Conservation (phyloP, 345 rosid species). For the Gossypium bickii region DNA sequence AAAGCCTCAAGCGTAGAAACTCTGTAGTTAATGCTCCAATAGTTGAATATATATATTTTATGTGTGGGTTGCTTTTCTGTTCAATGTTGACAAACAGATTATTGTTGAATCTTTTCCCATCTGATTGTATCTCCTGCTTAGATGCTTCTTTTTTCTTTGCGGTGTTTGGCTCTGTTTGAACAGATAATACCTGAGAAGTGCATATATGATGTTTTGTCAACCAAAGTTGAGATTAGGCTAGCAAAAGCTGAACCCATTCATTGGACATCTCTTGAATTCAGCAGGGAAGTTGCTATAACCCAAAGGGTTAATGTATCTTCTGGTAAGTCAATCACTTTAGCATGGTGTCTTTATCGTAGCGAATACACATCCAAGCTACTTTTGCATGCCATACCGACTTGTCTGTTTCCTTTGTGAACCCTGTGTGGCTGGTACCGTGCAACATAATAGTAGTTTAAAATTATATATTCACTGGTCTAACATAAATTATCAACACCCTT, state of each 20-base stretch:
- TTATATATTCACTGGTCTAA: background rate
- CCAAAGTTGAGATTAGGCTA: slow-evolving; percentile 82
- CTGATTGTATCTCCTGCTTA: background rate
- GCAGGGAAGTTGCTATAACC: slow-evolving; percentile 36
- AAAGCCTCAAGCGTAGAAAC: background rate
- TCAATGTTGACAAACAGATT: background rate
- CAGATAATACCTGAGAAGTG: slow-evolving; percentile 80
- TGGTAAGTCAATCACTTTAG: slow-evolving; percentile 28
- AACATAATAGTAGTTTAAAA: background rate
- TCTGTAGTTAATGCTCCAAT: background rate
- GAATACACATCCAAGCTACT: background rate
- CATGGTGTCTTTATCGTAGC: background rate
- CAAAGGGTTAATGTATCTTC: slow-evolving; percentile 36
- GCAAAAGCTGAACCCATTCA: slow-evolving; percentile 68
- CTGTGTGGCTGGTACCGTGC: background rate
- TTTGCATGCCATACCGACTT: background rate
- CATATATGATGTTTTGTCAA: slow-evolving; percentile 58
- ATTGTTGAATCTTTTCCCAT: background rate
- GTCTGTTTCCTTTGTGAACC: background rate
- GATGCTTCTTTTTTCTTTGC: slow-evolving; percentile 7
- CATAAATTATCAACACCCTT: background rate
- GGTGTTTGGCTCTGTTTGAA: slow-evolving; percentile 15
- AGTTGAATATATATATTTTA: background rate
- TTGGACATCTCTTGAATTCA: slow-evolving; percentile 82
- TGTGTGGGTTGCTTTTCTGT: background rate